A percentile compares a stretch with the other conserved stretches of the same genome.
Evolutionary conservation across 2,329 filamentous ascomycete species (phyloP).

Genomic region (Fusarium austroafricanum): DNA sequence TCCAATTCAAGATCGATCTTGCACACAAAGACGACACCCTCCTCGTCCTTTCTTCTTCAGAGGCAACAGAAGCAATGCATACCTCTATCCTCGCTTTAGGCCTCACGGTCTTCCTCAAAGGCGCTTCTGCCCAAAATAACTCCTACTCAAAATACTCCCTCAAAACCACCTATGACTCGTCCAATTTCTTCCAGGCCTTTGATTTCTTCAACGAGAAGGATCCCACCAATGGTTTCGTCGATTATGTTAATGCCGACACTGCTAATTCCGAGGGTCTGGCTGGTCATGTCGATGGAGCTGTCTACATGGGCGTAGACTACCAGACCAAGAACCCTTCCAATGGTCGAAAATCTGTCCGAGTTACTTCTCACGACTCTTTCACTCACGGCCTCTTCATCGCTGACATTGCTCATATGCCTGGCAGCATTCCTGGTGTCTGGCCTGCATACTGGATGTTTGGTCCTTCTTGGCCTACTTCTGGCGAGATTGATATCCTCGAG

Average conservation of each 20-base stretch:
- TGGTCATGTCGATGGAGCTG: conserved; percentile 62
- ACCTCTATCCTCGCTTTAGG: conserved; percentile 43
- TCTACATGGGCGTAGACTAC: conserved; percentile 78
- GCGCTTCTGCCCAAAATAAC: conserved; percentile 38
- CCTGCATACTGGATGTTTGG: conserved; percentile 79
- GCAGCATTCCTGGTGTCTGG: conserved; percentile 77
- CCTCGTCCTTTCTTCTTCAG: conserved; percentile 10
- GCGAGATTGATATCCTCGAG: conserved; percentile 86
- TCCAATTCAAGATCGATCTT: conserved; percentile 12
- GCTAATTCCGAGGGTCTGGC: conserved; percentile 71
- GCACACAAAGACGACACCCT: neutral
- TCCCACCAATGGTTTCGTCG: conserved; percentile 80
- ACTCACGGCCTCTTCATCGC: conserved; percentile 77
- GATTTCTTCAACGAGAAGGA: conserved; percentile 69
- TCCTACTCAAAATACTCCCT: conserved; percentile 56
- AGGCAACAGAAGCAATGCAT: conserved; percentile 40
- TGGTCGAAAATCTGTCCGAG: conserved; percentile 77
- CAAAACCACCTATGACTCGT: conserved; percentile 60
- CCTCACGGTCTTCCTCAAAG: conserved; percentile 48
- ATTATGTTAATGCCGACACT: conserved; percentile 70
- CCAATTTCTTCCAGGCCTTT: conserved; percentile 68
- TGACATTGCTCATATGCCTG: conserved; percentile 82
- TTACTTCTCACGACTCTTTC: conserved; percentile 75
- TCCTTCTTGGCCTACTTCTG: conserved; percentile 74
- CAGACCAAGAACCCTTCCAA: conserved; percentile 63